Evolutionary conservation across 306 rosid species (phyloP).

Genomic region (Dryas drummondii): DNA sequence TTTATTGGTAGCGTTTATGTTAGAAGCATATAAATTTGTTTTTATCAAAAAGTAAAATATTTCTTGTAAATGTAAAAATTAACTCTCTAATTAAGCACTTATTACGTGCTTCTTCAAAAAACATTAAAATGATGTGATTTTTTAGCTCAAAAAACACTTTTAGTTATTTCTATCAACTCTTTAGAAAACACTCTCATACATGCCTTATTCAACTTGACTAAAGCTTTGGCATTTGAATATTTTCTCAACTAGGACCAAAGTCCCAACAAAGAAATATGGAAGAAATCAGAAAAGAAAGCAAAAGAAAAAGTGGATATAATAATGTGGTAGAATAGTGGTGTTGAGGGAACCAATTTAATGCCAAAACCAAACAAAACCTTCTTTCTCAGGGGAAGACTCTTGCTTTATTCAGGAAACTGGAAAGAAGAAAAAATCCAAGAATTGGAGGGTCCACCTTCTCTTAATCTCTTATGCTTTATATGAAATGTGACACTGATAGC

Average conservation of each 20-base stretch:
- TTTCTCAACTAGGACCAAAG: neutral
- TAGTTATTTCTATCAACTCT: too few species aligned
- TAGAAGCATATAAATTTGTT: too few species aligned
- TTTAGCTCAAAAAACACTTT: too few species aligned
- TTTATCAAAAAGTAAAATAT: too few species aligned
- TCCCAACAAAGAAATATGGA: neutral
- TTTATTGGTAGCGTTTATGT: too few species aligned
- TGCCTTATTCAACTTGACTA: neutral
- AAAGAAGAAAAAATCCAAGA: neutral
- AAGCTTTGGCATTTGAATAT: conserved; percentile 6
- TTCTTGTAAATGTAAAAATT: too few species aligned
- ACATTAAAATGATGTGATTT: too few species aligned
- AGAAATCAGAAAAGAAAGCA: neutral
- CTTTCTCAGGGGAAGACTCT: neutral
- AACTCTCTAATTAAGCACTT: too few species aligned
- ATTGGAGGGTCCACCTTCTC: conserved; percentile 7
- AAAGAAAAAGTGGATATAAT: neutral
- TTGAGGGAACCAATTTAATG: neutral
- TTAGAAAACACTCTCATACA: too few species aligned
- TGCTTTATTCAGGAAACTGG: neutral
- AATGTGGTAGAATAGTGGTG: neutral
- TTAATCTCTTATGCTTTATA: neutral
- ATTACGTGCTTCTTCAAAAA: too few species aligned
- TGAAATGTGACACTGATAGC: neutral
- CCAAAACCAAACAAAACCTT: conserved; percentile 2